Evolutionary conservation across 148 eudicot genomes (phyloP).

Genomic region (Spergularia bocconei): DNA sequence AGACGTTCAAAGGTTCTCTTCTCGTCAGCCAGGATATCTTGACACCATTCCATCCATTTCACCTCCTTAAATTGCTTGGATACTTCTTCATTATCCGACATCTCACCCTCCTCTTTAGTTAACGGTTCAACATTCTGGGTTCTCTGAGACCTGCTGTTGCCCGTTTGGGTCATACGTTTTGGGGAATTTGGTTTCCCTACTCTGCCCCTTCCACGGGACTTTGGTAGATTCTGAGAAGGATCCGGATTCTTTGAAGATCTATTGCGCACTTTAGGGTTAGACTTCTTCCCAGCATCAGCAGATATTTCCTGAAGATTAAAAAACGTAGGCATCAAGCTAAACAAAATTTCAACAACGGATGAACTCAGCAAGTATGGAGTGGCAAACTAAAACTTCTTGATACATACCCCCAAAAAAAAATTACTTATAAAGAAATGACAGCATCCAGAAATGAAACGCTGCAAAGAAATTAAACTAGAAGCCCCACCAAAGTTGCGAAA

Average conservation of each 20-base stretch:
- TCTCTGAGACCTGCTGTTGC: constrained; percentile 46
- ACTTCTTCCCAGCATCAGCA: constrained; percentile 64
- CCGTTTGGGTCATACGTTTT: constrained; percentile 31
- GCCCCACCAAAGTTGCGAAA: neutral
- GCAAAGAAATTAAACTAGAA: neutral
- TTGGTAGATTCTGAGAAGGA: constrained; percentile 28
- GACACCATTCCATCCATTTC: constrained; percentile 99
- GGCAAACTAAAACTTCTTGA: neutral
- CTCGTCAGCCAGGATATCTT: constrained; percentile 82
- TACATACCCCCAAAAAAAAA: neutral
- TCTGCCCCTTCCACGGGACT: constrained; percentile 51
- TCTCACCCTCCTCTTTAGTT: constrained; percentile 98
- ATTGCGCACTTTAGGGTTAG: constrained; percentile 55
- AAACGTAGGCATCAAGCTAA: constrained; percentile 13
- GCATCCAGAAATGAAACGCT: neutral
- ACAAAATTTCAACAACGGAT: neutral
- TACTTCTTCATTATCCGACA: constrained; percentile 96
- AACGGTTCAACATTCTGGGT: constrained; percentile 69
- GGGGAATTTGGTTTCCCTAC: constrained; percentile 55
- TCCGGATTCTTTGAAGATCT: constrained; percentile 62
- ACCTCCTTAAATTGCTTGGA: constrained; percentile 99
- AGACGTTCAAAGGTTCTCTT: constrained; percentile 88
- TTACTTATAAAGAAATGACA: neutral
- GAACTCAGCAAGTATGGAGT: neutral
- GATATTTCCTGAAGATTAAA: constrained; percentile 59